Percentiles rank a stretch among this genome's conserved stretches.
Evolutionary conservation across 2,329 filamentous ascomycete genomes (phyloP).

Genomic region (Calycina marina): DNA sequence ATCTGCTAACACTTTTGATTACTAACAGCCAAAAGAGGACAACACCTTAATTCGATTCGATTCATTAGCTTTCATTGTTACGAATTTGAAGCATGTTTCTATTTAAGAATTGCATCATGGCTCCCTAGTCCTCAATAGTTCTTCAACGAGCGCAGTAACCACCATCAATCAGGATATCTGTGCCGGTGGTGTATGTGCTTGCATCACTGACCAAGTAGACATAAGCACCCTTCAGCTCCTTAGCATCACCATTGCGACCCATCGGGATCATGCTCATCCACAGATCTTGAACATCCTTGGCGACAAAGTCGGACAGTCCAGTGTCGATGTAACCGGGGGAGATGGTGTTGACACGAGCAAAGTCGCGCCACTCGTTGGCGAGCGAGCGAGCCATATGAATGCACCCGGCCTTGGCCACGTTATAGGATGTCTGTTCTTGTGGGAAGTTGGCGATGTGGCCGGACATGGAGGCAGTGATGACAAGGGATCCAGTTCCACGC

Average conservation of each 20-base stretch:
- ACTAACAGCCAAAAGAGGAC: too few relatives aligned
- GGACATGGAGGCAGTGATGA: constrained; percentile 51
- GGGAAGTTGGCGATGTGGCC: constrained; percentile 40
- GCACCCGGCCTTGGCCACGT: constrained; percentile 51
- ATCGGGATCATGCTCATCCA: constrained; percentile 46
- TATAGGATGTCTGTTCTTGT: constrained; percentile 52
- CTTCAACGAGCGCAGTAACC: constrained; percentile 24
- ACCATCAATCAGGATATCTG: constrained; percentile 34
- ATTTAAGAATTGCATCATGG: too few relatives aligned
- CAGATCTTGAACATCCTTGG: constrained; percentile 38
- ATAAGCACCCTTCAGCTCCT: constrained; percentile 46
- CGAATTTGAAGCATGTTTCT: too few relatives aligned
- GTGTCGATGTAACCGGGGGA: constrained; percentile 57
- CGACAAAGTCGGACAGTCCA: constrained; percentile 46
- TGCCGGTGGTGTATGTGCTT: constrained; percentile 32
- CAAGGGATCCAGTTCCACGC: constrained; percentile 46
- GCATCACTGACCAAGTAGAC: constrained; percentile 33
- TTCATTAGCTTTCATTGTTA: too few relatives aligned
- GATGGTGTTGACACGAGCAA: constrained; percentile 53
- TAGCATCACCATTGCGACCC: constrained; percentile 43
- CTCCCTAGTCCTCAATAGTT: too few relatives aligned
- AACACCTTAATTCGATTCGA: too few relatives aligned
- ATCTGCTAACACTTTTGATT: too few relatives aligned
- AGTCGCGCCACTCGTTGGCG: constrained; percentile 56
- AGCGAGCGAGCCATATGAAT: constrained; percentile 49